Conservation (phyloP, 345 rosid genomes). For the Lepidium africanum region DNA sequence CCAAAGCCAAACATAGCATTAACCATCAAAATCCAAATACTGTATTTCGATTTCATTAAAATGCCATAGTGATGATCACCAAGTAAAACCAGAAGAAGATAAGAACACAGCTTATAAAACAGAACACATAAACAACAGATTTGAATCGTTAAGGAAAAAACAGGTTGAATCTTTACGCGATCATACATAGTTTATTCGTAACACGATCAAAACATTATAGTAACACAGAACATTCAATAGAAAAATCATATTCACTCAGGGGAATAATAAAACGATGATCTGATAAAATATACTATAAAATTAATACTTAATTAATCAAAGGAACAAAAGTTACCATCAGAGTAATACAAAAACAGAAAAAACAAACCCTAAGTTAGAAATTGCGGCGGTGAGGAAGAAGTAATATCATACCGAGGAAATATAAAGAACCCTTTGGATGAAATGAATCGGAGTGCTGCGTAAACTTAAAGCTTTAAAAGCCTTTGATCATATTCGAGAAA, state of each 20-base stretch:
- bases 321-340: neutral
- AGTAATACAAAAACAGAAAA: neutral
- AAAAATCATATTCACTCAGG: neutral
- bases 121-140: neutral
- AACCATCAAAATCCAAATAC: neutral
- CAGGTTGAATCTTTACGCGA: neutral
- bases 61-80: neutral
- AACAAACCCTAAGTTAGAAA: constrained; percentile 3
- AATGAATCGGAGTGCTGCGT: neutral
- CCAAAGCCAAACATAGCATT: neutral
- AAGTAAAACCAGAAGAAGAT: neutral
- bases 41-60: neutral
- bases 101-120: neutral
- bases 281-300: neutral
- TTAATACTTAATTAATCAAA: constrained; percentile 4
- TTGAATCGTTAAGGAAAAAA: neutral
- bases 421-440: neutral
- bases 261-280: neutral
- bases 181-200: neutral
- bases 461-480: neutral
- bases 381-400: constrained; percentile 10
- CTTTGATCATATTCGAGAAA: neutral
- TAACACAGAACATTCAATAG: neutral
- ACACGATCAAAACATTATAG: neutral
- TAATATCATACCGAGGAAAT: constrained; percentile 16